Evolutionary conservation across 345 rosid species (phyloP).

Genomic region (Conringia planisiliqua): DNA sequence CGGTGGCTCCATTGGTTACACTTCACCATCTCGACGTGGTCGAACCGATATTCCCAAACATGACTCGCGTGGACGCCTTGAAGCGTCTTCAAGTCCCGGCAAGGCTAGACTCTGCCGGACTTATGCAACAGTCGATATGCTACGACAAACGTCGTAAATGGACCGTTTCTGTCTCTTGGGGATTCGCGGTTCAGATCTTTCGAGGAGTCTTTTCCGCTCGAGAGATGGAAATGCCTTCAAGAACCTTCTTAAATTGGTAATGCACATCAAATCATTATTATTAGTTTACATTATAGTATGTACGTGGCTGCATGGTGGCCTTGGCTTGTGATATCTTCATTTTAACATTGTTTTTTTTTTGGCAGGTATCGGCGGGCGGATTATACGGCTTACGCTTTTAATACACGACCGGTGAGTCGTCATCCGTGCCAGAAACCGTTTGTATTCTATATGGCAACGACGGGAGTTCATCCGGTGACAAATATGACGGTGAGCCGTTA

Average conservation of each 20-base stretch:
- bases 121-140: slow-evolving; percentile 97
- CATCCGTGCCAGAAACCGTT: slow-evolving; percentile 95
- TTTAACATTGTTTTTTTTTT: background rate
- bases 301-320: too few relatives aligned
- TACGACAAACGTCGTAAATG: slow-evolving; percentile 65
- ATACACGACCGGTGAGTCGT: slow-evolving; percentile 87
- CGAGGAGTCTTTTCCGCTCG: slow-evolving; percentile 82
- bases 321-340: background rate
- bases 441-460: slow-evolving; percentile 64
- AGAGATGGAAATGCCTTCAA: slow-evolving; percentile 94
- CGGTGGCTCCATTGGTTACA: slow-evolving; percentile 79
- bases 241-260: slow-evolving; percentile 98
- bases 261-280: background rate
- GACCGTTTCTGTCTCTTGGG: slow-evolving; percentile 96
- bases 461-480: slow-evolving; percentile 39
- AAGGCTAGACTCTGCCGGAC: slow-evolving; percentile 77
- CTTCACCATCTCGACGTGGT: slow-evolving; percentile 93
- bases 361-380: slow-evolving; percentile 57
- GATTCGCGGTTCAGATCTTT: slow-evolving; percentile 80
- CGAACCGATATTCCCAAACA: slow-evolving; percentile 86
- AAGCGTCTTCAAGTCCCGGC: slow-evolving; percentile 55
- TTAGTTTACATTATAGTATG: too few relatives aligned
- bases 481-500: slow-evolving; percentile 69
- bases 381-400: slow-evolving; percentile 91
- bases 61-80: slow-evolving; percentile 71